phyloP scores from a whole-genome alignment of 768 basidiomycete genomes.

The Lactarius trivialis region DNA sequence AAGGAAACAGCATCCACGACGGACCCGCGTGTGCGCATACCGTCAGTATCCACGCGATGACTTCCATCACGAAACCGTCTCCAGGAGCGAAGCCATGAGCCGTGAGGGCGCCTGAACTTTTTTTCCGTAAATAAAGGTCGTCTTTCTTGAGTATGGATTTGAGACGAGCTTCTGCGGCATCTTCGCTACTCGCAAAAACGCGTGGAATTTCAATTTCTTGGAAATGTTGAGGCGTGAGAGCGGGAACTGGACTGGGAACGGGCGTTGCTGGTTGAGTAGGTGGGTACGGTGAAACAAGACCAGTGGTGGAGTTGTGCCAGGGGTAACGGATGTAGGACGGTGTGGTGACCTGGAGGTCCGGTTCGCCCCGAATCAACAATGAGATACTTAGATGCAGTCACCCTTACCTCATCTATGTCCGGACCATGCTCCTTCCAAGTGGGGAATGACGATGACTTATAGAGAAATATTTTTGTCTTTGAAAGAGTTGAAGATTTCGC shows the following conservation, averaged over 20 bases:
- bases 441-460: neutral
- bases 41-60: conserved; percentile 20
- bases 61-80: conserved; percentile 4
- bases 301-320: neutral
- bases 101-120: neutral
- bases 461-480: neutral
- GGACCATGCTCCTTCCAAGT: neutral
- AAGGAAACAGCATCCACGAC: neutral
- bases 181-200: neutral
- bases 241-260: conserved; percentile 1
- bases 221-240: neutral
- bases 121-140: neutral
- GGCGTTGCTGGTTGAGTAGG: conserved; percentile 9
- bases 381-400: neutral
- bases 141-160: conserved; percentile 7
- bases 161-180: conserved; percentile 14
- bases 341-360: neutral
- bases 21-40: neutral
- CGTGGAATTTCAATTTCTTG: neutral
- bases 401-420: neutral
- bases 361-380: neutral
- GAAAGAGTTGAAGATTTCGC: neutral
- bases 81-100: neutral
- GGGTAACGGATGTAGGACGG: neutral
- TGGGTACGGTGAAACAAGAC: neutral